These are phyloP conservation scores for Backusella mclennaniae DNA, from an alignment of 192 early-diverging fungal genomes.

Conservation along the genomic window DNA sequence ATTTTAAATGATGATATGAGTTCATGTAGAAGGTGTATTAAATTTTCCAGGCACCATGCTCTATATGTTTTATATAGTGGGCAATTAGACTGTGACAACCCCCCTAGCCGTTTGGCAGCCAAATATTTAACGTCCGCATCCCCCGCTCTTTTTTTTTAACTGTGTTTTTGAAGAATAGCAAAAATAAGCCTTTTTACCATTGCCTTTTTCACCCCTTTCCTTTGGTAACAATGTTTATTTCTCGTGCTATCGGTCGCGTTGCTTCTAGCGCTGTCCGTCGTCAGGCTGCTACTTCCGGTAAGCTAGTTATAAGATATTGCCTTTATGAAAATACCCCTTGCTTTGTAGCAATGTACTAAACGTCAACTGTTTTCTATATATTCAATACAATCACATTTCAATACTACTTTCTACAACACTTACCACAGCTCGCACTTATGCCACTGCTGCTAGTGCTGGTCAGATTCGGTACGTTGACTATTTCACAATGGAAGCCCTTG, in stretches of 20 bases:
- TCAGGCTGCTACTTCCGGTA: conserved; percentile 22
- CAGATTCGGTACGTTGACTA: conserved; percentile 28
- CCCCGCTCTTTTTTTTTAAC: conserved; percentile 2
- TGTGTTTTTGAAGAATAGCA: conserved; percentile 12
- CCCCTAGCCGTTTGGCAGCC: conserved; percentile 12
- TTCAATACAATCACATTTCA: neutral
- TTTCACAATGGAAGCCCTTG: neutral
- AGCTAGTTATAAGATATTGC: neutral
- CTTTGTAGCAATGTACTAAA: neutral
- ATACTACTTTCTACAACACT: conserved; percentile 1
- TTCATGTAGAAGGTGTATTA: neutral
- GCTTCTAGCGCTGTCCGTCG: conserved; percentile 25
- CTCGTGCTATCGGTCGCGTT: conserved; percentile 30
- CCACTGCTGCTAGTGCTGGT: conserved; percentile 23
- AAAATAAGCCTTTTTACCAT: conserved; percentile 18
- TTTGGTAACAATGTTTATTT: conserved; percentile 27
- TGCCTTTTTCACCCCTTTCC: conserved; percentile 20
- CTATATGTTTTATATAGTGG: neutral
- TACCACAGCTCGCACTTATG: conserved; percentile 45
- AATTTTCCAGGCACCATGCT: neutral
- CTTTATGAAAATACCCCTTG: neutral
- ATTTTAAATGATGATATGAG: neutral
- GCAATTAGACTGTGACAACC: neutral
- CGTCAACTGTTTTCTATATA: neutral
- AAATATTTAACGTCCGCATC: conserved; percentile 14